Evolutionary conservation across 345 rosid genomes (phyloP).

Genomic region (Syzygium jambos): DNA sequence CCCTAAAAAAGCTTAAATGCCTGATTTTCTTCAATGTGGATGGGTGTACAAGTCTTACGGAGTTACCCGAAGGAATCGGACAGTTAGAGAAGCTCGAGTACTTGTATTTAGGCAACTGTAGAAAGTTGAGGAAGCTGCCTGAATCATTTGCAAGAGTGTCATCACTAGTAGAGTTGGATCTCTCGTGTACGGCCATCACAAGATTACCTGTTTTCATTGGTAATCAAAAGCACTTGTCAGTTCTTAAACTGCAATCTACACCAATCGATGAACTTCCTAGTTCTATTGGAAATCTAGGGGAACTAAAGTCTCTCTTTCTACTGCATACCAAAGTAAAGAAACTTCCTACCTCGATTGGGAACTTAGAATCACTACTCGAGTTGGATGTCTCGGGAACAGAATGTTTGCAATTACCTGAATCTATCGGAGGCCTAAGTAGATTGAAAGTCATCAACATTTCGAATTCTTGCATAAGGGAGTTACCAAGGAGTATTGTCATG

Average conservation of each 20-base stretch:
- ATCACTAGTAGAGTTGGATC: neutral
- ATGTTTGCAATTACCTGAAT: neutral
- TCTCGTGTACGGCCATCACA: neutral
- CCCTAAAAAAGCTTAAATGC: slow-evolving; percentile 9
- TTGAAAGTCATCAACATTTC: neutral
- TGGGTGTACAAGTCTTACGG: neutral
- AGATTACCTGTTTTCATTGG: neutral
- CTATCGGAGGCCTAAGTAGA: neutral
- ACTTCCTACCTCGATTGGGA: neutral
- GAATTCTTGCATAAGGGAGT: rapidly evolving
- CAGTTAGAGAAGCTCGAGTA: neutral
- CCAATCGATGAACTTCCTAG: neutral
- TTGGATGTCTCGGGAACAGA: rapidly evolving
- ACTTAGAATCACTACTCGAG: neutral
- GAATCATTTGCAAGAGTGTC: neutral
- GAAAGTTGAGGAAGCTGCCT: neutral
- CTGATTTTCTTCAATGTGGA: neutral
- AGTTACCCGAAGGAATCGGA: neutral
- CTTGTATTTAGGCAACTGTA: rapidly evolving
- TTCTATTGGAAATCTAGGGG: neutral
- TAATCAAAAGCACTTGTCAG: neutral
- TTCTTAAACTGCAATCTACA: neutral
- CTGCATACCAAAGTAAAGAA: rapidly evolving
- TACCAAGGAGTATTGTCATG: neutral
- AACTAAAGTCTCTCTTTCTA: neutral